Percentiles rank a stretch among this genome's conserved stretches.
Conservation (phyloP, 768 basidiomycete species). For the Russula sp. region DNA sequence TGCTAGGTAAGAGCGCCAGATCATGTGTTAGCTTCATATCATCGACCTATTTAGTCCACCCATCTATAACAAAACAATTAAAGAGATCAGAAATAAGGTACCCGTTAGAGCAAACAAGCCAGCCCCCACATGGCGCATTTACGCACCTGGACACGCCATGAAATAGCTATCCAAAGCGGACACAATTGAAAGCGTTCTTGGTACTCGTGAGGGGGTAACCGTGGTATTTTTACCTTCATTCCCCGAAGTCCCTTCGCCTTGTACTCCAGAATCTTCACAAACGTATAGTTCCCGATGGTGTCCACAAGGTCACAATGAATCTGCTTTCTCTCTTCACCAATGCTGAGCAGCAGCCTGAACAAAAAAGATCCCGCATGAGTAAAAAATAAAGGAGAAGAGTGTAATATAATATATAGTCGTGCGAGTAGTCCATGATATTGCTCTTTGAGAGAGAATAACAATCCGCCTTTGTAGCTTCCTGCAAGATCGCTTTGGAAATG, state of each 20-base stretch:
- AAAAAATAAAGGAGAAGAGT: too few relatives aligned
- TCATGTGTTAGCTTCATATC: slow-evolving; percentile 35
- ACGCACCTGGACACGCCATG: slow-evolving; percentile 66
- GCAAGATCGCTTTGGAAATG: too few relatives aligned
- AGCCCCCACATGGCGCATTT: slow-evolving; percentile 18
- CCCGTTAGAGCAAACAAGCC: too few relatives aligned
- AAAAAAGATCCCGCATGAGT: slow-evolving; percentile 6
- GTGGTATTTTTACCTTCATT: slow-evolving; percentile 72
- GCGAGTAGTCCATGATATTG: too few relatives aligned
- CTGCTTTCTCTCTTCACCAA: slow-evolving; percentile 63
- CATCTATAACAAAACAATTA: slow-evolving; percentile 35
- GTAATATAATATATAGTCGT: too few relatives aligned
- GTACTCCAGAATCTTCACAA: slow-evolving; percentile 81
- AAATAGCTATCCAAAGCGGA: slow-evolving; percentile 70
- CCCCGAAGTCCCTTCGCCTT: slow-evolving; percentile 66
- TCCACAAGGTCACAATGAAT: slow-evolving; percentile 82
- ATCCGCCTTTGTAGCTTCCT: too few relatives aligned
- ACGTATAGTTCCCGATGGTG: slow-evolving; percentile 82
- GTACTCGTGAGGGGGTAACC: slow-evolving; percentile 76
- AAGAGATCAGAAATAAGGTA: slow-evolving; percentile 3
- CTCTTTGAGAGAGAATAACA: too few relatives aligned
- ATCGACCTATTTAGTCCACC: slow-evolving; percentile 41
- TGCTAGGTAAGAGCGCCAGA: slow-evolving; percentile 31
- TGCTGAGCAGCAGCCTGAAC: slow-evolving; percentile 69
- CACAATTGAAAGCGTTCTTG: slow-evolving; percentile 73